phyloP scores from a whole-genome alignment of 2,329 filamentous ascomycete species.

The Elsinoe arachidis region DNA sequence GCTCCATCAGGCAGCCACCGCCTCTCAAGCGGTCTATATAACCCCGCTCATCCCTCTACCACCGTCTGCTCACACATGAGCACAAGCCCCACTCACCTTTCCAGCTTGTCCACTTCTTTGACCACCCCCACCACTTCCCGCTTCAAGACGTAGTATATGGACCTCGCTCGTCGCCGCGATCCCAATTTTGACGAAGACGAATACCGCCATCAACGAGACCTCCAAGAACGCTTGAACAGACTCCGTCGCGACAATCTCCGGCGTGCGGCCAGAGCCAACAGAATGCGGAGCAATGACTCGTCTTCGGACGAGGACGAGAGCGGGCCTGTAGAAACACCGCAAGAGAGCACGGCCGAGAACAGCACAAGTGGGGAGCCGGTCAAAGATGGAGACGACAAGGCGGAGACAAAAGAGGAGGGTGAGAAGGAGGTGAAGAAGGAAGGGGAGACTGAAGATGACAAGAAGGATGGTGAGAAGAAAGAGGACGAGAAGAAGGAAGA shows the following conservation, averaged over 20 bases:
- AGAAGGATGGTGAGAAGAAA: neutral
- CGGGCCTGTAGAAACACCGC: neutral
- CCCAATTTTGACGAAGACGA: slow-evolving; percentile 4
- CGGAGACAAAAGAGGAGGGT: neutral
- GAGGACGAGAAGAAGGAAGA: neutral
- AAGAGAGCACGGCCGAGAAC: slow-evolving; percentile 1
- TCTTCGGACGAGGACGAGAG: neutral
- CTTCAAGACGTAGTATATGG: neutral
- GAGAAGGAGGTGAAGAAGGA: neutral
- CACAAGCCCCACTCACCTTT: neutral
- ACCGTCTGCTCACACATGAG: neutral
- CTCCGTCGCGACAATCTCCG: neutral
- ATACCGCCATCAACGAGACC: neutral
- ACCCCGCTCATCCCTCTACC: neutral
- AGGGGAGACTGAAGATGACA: neutral
- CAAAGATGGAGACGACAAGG: neutral
- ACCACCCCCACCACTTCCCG: neutral
- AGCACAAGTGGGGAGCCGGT: neutral
- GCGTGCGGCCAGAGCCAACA: neutral
- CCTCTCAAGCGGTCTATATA: neutral
- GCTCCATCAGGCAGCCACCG: neutral
- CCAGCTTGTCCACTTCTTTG: neutral
- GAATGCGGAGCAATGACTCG: neutral
- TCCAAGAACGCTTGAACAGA: neutral
- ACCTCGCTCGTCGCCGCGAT: neutral